Evolutionary conservation across 73 alveolate species (phyloP).

Genomic region (Paramecium tetraurelia): DNA sequence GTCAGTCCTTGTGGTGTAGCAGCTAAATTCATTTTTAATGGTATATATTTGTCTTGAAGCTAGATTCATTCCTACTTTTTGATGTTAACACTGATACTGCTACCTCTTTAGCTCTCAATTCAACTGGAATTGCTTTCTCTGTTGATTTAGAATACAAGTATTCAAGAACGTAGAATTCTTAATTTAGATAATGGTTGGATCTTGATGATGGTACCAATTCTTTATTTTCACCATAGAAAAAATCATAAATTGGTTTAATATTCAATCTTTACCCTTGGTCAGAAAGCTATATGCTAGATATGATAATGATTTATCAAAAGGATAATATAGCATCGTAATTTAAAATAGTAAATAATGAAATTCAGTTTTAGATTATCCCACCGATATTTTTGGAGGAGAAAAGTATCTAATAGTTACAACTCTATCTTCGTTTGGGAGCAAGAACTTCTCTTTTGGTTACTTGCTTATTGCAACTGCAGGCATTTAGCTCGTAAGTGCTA

Average conservation of each 20-base stretch:
- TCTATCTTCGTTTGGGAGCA: neutral
- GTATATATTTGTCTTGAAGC: neutral
- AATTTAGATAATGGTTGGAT: conserved; percentile 42
- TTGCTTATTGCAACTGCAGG: neutral
- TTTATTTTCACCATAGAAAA: neutral
- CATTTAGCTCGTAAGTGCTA: neutral
- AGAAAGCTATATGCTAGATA: conserved; percentile 24
- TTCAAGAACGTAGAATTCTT: neutral
- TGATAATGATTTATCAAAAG: neutral
- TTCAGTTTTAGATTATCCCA: neutral
- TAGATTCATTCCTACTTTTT: conserved; percentile 13
- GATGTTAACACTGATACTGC: neutral
- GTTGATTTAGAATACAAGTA: neutral
- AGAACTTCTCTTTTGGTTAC: neutral
- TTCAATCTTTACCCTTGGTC: neutral
- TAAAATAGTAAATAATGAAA: neutral
- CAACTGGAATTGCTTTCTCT: neutral
- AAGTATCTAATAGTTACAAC: neutral
- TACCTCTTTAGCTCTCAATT: neutral
- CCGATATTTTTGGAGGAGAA: neutral
- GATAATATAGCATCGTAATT: neutral
- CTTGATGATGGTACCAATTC: neutral
- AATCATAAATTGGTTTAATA: conserved; percentile 31
- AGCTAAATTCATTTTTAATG: conserved; percentile 36
- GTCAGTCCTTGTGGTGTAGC: conserved; percentile 37